Percentiles rank a stretch among this genome's conserved stretches.
These are phyloP conservation scores for Elaeis oleifera DNA, from an alignment of 202 grass and related monocot species.

Conservation along the genomic window DNA sequence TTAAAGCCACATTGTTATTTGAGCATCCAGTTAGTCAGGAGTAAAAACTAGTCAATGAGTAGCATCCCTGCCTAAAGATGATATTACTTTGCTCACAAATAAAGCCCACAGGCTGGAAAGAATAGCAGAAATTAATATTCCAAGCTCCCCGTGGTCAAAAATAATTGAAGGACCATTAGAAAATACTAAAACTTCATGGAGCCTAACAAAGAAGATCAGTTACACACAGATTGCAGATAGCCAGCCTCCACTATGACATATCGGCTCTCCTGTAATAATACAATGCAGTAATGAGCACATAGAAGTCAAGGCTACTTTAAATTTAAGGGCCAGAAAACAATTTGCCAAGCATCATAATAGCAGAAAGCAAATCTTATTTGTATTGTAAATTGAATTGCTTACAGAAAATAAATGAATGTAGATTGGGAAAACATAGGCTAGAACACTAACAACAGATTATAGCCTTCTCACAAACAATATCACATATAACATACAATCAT, in stretches of 20 bases:
- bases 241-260: slow-evolving; percentile 82
- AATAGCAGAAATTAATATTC: slow-evolving; percentile 25
- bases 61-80: slow-evolving; percentile 77
- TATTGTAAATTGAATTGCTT: too few species aligned
- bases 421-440: too few species aligned
- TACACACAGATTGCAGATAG: slow-evolving; percentile 60
- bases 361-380: too few species aligned
- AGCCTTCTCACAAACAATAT: too few species aligned
- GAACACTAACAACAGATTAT: too few species aligned
- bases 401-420: too few species aligned
- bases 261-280: slow-evolving; percentile 67
- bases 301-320: too few species aligned
- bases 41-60: neutral
- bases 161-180: neutral
- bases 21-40: neutral
- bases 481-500: too few species aligned
- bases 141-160: slow-evolving; percentile 1
- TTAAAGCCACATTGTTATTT: too few species aligned
- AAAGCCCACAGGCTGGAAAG: slow-evolving; percentile 58
- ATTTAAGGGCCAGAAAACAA: too few species aligned
- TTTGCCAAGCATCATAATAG: too few species aligned
- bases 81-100: slow-evolving; percentile 92
- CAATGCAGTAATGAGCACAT: neutral
- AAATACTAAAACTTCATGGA: slow-evolving; percentile 6
- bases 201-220: slow-evolving; percentile 7